A percentile compares a stretch with the other conserved stretches of the same genome.
Evolutionary conservation across 176 grass and related monocot species (phyloP).

Genomic region (Triticum monococcum): DNA sequence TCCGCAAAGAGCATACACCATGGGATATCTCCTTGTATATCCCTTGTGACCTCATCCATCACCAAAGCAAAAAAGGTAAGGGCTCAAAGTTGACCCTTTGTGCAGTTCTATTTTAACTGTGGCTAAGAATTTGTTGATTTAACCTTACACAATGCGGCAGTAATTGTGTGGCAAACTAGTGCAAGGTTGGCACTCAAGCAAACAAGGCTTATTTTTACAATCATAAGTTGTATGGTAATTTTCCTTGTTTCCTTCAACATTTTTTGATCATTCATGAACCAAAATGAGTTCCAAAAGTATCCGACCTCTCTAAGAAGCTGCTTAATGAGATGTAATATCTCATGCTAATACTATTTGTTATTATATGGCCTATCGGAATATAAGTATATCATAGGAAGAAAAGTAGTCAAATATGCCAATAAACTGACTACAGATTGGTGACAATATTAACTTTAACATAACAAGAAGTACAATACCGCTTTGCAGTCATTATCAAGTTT

Average conservation of each 20-base stretch:
- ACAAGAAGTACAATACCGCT: slow-evolving; percentile 44
- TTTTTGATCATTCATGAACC: not conserved
- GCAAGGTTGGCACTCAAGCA: not conserved
- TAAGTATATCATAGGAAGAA: not conserved
- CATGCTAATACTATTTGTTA: not conserved
- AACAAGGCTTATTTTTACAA: not conserved
- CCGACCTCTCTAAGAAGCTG: not conserved
- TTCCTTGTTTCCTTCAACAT: not conserved
- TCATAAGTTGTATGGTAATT: not conserved
- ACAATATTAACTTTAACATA: not conserved
- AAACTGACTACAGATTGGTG: slow-evolving; percentile 5
- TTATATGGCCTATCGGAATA: not conserved
- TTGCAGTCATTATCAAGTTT: slow-evolving; percentile 98
- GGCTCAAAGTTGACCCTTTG: too few species aligned
- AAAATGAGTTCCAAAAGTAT: not conserved
- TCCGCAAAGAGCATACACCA: too few species aligned
- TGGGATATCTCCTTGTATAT: too few species aligned
- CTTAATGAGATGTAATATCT: not conserved
- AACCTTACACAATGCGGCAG: not conserved
- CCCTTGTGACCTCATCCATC: too few species aligned
- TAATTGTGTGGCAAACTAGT: not conserved
- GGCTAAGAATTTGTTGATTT: not conserved
- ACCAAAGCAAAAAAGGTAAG: too few species aligned
- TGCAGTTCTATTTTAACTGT: too few species aligned
- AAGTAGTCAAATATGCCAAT: not conserved